Evolutionary conservation across 1,284 basidiomycete species (phyloP).

Genomic region (Cryptococcus hybrid): DNA sequence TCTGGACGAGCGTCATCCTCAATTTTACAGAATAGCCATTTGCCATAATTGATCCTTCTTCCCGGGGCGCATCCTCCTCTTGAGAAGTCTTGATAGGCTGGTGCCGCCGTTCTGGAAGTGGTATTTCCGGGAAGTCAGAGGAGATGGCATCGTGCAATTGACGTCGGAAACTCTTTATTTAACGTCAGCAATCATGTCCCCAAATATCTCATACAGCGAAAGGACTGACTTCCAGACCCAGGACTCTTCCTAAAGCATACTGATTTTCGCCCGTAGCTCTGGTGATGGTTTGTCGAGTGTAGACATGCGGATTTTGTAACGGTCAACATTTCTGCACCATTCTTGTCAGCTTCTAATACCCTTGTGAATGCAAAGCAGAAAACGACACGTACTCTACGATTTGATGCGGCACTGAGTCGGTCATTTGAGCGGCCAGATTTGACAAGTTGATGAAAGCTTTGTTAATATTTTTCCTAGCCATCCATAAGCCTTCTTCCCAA

Average conservation of each 20-base stretch:
- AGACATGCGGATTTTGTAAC: slow-evolving; percentile 19
- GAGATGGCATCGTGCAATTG: slow-evolving; percentile 32
- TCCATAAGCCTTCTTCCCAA: slow-evolving; percentile 4
- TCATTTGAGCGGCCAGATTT: slow-evolving; percentile 26
- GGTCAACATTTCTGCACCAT: slow-evolving; percentile 8
- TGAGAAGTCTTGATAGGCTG: slow-evolving; percentile 9
- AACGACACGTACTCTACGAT: slow-evolving; percentile 36
- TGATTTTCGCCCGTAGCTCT: slow-evolving; percentile 46
- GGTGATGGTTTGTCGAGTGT: slow-evolving; percentile 11
- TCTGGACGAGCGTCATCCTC: background rate
- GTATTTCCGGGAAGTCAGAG: slow-evolving; percentile 35
- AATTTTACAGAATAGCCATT: background rate
- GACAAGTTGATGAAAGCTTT: slow-evolving; percentile 26
- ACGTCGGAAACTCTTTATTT: slow-evolving; percentile 33
- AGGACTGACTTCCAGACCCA: slow-evolving; percentile 42
- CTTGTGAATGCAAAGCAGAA: background rate
- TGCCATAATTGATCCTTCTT: background rate
- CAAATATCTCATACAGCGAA: background rate
- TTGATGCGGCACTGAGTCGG: slow-evolving; percentile 37
- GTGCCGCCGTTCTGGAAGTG: slow-evolving; percentile 37
- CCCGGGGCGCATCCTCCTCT: background rate
- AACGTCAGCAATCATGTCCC: background rate
- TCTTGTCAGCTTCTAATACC: background rate
- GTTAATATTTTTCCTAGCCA: slow-evolving; percentile 31
- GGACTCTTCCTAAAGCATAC: slow-evolving; percentile 39